These are phyloP conservation scores for Phytophthora hibernalis DNA, from an alignment of 352 stramenopile genomes.

Conservation along the genomic window DNA sequence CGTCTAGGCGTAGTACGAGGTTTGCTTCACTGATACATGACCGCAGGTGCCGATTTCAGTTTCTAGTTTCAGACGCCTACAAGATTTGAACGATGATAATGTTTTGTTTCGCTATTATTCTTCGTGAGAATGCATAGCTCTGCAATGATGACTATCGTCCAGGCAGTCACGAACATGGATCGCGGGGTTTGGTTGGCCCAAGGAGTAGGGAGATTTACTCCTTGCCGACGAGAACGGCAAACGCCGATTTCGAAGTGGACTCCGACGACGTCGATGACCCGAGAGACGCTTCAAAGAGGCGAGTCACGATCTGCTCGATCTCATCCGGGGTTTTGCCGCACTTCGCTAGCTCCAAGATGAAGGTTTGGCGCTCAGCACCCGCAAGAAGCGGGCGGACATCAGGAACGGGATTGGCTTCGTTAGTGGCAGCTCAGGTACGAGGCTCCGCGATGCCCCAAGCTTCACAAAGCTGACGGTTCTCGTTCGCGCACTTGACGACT, in stretches of 20 bases:
- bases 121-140: background rate
- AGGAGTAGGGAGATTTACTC: conserved; percentile 6
- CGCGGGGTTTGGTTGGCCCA: background rate
- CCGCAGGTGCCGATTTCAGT: too few species aligned
- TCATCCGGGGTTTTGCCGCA: conserved; percentile 34
- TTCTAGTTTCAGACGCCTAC: background rate
- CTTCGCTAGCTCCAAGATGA: conserved; percentile 39
- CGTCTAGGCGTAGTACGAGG: too few species aligned
- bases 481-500: conserved; percentile 32
- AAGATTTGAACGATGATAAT: background rate
- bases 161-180: background rate
- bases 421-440: background rate
- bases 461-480: conserved; percentile 26
- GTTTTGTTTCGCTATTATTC: background rate
- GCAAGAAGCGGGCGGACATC: conserved; percentile 7
- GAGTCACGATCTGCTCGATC: conserved; percentile 40
- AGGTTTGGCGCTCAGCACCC: conserved; percentile 20
- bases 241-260: conserved; percentile 4
- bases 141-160: background rate
- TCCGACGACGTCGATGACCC: background rate
- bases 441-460: conserved; percentile 40
- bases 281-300: conserved; percentile 24
- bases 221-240: conserved; percentile 22
- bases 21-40: too few species aligned
- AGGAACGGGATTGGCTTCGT: background rate